Conservation (phyloP, 768 basidiomycete species). For the Mycena haematopus region DNA sequence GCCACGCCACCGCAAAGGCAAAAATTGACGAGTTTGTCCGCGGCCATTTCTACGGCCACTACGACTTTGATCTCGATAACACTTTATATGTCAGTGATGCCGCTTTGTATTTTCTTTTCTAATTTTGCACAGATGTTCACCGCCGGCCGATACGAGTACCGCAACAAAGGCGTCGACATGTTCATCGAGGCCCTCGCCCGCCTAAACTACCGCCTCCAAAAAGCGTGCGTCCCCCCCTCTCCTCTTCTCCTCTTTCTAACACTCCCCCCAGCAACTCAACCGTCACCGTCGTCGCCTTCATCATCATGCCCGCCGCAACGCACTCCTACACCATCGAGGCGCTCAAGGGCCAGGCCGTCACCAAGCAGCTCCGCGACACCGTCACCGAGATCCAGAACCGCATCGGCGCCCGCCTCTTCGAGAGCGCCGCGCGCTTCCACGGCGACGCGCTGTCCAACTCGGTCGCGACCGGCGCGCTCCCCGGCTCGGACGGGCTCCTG, state of each 20-base stretch:
- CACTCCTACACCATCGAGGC: slow-evolving; percentile 98
- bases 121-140: slow-evolving; percentile 87
- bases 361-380: slow-evolving; percentile 94
- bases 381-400: slow-evolving; percentile 95
- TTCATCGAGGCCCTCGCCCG: slow-evolving; percentile 97
- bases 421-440: slow-evolving; percentile 91
- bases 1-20: slow-evolving; percentile 69
- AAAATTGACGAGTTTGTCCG: slow-evolving; percentile 56
- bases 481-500: slow-evolving; percentile 73
- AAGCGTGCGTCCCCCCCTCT: slow-evolving; percentile 33
- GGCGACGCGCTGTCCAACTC: background rate
- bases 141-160: slow-evolving; percentile 97
- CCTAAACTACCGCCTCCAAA: slow-evolving; percentile 59
- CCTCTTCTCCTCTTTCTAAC: background rate
- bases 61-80: background rate
- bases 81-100: background rate
- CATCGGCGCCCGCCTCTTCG: slow-evolving; percentile 90
- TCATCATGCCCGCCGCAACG: slow-evolving; percentile 97
- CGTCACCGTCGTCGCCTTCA: slow-evolving; percentile 94
- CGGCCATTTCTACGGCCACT: background rate
- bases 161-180: slow-evolving; percentile 99
- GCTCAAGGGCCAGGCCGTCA: slow-evolving; percentile 94
- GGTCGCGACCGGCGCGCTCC: slow-evolving; percentile 46
- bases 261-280: slow-evolving; percentile 52
- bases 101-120: background rate